phyloP scores from a whole-genome alignment of 495 filamentous ascomycete species.

The Mytilinidion resinicola region DNA sequence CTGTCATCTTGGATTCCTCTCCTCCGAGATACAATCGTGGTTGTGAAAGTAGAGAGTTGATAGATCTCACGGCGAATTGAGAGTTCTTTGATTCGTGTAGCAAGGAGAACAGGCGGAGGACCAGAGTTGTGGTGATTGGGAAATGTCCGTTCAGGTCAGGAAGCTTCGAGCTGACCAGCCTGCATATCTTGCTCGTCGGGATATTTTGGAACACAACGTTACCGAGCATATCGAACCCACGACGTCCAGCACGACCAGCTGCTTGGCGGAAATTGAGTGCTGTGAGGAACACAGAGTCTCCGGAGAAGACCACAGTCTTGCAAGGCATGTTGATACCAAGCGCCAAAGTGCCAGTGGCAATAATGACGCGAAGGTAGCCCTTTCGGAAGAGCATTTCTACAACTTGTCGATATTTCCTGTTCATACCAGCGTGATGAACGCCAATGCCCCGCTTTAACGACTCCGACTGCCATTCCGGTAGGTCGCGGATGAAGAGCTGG shows the following conservation, averaged over 20 bases:
- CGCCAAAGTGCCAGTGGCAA: conserved; percentile 70
- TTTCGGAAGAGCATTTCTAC: conserved; percentile 70
- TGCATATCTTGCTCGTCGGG: conserved; percentile 46
- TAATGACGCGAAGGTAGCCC: conserved; percentile 63
- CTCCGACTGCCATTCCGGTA: conserved; percentile 45
- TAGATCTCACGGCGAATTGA: conserved; percentile 51
- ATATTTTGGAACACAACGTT: conserved; percentile 72
- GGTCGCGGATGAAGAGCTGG: conserved; percentile 41
- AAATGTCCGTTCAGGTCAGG: conserved; percentile 73
- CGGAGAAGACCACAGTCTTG: conserved; percentile 70
- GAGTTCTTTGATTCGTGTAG: conserved; percentile 58
- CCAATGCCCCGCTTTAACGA: conserved; percentile 61
- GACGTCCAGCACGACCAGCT: conserved; percentile 68
- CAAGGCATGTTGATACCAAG: conserved; percentile 84
- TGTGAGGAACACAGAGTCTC: conserved; percentile 64
- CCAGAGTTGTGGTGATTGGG: conserved; percentile 64
- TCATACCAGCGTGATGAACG: conserved; percentile 74
- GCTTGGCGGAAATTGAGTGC: conserved; percentile 71
- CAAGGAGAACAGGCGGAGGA: conserved; percentile 61
- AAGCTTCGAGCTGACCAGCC: conserved; percentile 62
- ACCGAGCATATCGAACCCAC: conserved; percentile 72
- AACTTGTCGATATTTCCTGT: conserved; percentile 64
- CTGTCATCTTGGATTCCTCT: conserved; percentile 52
- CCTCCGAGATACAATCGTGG: conserved; percentile 64
- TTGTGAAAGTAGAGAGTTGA: conserved; percentile 62